A percentile compares a stretch with the other conserved stretches of the same genome.
phyloP scores from a whole-genome alignment of 202 grass and related monocot genomes.

The Bolboschoenoplectus hybrid region DNA sequence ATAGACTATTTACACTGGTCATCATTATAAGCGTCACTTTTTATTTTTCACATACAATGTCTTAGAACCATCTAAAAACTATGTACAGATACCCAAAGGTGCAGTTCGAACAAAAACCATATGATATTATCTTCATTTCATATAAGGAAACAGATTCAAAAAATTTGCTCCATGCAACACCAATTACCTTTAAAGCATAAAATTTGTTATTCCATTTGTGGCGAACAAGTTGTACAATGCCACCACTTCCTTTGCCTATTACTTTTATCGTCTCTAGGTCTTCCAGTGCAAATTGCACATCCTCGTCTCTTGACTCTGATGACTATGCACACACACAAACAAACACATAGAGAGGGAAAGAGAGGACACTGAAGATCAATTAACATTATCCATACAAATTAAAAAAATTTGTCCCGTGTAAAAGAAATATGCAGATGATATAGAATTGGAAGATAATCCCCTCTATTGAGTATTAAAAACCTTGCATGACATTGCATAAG shows the following conservation, averaged over 20 bases:
- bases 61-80: neutral
- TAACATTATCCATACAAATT: neutral
- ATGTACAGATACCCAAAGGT: neutral
- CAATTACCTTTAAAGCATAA: constrained; percentile 83
- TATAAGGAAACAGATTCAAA: neutral
- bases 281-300: constrained; percentile 81
- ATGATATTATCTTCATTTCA: constrained; percentile 3
- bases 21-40: neutral
- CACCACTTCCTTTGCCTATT: constrained; percentile 95
- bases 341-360: neutral
- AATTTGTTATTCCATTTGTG: constrained; percentile 91
- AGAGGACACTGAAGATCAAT: neutral
- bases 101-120: neutral
- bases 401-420: neutral
- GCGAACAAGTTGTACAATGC: constrained; percentile 81
- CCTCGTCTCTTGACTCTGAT: constrained; percentile 74
- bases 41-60: neutral
- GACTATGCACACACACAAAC: constrained; percentile 39
- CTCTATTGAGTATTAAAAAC: neutral
- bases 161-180: neutral
- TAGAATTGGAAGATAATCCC: constrained; percentile 5
- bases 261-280: constrained; percentile 95
- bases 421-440: neutral
- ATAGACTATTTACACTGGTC: neutral
- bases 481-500: neutral